These are phyloP conservation scores for Nasturtium officinale DNA, from an alignment of 345 rosid species.

Conservation along the genomic window DNA sequence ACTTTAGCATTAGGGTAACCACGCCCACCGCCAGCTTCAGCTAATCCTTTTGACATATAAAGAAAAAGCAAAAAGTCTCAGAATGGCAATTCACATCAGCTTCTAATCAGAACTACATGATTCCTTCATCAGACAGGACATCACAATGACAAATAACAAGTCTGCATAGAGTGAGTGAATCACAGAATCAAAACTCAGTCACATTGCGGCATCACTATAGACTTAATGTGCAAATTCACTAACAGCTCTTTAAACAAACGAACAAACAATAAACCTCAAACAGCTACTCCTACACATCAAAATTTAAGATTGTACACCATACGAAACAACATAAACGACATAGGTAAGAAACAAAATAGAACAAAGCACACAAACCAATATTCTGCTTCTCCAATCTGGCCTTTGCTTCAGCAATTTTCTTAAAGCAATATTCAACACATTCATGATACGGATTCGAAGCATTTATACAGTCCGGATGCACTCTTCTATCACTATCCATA, in stretches of 20 bases:
- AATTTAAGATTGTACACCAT: background rate
- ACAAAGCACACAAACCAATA: conserved; percentile 43
- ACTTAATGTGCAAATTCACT: background rate
- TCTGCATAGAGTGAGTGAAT: background rate
- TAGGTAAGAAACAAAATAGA: background rate
- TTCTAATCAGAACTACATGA: background rate
- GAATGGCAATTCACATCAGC: background rate
- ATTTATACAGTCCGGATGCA: conserved; percentile 68
- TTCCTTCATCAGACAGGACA: background rate
- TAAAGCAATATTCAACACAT: conserved; percentile 80
- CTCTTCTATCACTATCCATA: conserved; percentile 57
- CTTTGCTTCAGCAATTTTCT: conserved; percentile 68
- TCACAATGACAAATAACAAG: background rate
- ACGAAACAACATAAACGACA: background rate
- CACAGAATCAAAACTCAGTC: background rate
- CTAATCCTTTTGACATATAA: conserved; percentile 41
- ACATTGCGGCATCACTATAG: background rate
- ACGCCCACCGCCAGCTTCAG: conserved; percentile 41
- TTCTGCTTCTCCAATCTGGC: conserved; percentile 45
- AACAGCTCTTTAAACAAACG: background rate
- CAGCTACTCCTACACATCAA: background rate
- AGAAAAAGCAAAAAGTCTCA: conserved; percentile 1
- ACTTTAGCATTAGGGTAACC: conserved; percentile 26
- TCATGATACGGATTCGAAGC: conserved; percentile 78
- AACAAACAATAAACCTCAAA: background rate